phyloP scores from a whole-genome alignment of 345 rosid species.

The Sonneratia caseolaris region DNA sequence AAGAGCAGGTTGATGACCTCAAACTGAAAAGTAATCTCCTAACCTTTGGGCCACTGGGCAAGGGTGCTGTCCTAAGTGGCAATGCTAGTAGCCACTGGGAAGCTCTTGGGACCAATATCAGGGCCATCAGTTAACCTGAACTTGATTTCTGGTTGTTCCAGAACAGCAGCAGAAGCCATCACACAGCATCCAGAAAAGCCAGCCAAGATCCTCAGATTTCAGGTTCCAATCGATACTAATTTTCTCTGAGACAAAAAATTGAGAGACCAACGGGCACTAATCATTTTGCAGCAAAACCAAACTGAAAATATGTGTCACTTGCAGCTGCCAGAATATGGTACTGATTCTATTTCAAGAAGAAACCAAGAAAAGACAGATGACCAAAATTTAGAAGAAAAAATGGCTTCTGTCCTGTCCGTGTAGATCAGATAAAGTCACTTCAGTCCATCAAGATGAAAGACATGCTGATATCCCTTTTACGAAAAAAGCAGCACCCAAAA shows the following conservation, averaged over 20 bases:
- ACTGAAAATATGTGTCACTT: background rate
- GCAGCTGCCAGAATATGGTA: background rate
- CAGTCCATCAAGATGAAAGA: background rate
- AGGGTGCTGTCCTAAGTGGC: constrained; percentile 74
- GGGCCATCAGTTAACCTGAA: constrained; percentile 85
- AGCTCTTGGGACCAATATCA: constrained; percentile 85
- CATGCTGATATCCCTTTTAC: background rate
- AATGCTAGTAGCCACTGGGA: constrained; percentile 82
- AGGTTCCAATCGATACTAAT: background rate
- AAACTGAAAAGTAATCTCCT: background rate
- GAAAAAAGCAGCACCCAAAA: too few relatives aligned
- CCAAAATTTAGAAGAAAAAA: background rate
- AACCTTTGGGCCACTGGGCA: constrained; percentile 97
- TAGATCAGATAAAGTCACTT: background rate
- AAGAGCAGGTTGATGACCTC: too few relatives aligned
- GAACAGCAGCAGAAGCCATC: constrained; percentile 36
- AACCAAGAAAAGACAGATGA: background rate
- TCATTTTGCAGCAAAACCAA: background rate
- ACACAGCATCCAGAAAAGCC: background rate
- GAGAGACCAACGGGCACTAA: background rate
- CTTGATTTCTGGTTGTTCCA: constrained; percentile 83
- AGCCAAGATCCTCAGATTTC: background rate
- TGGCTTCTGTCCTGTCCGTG: too few relatives aligned
- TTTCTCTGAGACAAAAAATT: background rate
- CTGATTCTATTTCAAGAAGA: background rate